A percentile compares a stretch with the other conserved stretches of the same genome.
Conservation (phyloP, 1,139 yeast species). For the Groenewaldozyma sp. region DNA sequence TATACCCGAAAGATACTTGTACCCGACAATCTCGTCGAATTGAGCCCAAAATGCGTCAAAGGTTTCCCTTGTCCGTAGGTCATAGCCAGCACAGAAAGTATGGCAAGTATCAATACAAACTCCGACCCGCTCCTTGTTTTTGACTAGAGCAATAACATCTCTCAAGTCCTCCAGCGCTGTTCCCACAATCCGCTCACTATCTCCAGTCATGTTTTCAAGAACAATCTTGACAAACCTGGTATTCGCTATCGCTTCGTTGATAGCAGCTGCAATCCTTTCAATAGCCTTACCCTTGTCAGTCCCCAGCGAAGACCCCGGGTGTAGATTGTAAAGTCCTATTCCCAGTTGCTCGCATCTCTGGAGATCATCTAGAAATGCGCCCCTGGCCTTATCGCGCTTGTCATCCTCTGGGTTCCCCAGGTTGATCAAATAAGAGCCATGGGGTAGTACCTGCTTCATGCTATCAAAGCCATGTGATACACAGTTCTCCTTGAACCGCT, state of each 20-base stretch:
- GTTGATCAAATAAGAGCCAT: conserved; percentile 88
- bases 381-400: conserved; percentile 66
- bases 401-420: conserved; percentile 83
- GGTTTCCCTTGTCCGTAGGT: conserved; percentile 48
- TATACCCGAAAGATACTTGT: conserved; percentile 64
- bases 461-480: conserved; percentile 59
- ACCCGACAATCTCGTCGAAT: conserved; percentile 67
- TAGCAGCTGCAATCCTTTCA: conserved; percentile 59
- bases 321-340: conserved; percentile 83
- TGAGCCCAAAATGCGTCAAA: conserved; percentile 62
- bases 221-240: conserved; percentile 79
- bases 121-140: conserved; percentile 75
- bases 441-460: conserved; percentile 74
- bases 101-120: conserved; percentile 96
- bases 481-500: conserved; percentile 55
- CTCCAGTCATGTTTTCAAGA: conserved; percentile 97
- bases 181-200: conserved; percentile 75
- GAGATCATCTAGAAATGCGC: conserved; percentile 79
- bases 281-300: conserved; percentile 61
- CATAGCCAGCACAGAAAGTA: conserved; percentile 93
- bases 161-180: conserved; percentile 67
- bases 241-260: conserved; percentile 65
- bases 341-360: conserved; percentile 75
- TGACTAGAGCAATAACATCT: conserved; percentile 64
- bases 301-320: conserved; percentile 79